Evolutionary conservation across 495 filamentous ascomycete genomes (phyloP).

Genomic region (Lophium mytilinum): DNA sequence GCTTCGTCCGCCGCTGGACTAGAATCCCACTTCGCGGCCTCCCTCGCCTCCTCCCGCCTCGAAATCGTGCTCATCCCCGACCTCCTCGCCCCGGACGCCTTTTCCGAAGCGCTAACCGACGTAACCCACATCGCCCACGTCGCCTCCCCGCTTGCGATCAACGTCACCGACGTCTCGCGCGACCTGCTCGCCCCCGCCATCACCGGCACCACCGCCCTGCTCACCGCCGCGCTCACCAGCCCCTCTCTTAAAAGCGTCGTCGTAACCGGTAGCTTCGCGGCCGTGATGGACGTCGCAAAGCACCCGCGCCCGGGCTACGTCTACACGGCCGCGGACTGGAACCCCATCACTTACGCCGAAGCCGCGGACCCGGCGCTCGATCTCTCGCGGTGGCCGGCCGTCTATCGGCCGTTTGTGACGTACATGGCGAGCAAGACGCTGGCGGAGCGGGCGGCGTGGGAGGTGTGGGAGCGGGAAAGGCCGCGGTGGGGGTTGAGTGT

Average conservation of each 20-base stretch:
- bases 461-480: neutral
- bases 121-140: neutral
- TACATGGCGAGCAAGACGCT: neutral
- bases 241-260: neutral
- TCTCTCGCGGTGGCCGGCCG: neutral
- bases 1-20: neutral
- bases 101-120: neutral
- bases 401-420: neutral
- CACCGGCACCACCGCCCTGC: neutral
- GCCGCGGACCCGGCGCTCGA: neutral
- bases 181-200: neutral
- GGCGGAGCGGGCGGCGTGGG: neutral
- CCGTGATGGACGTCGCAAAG: neutral
- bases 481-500: neutral
- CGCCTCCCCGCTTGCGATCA: neutral
- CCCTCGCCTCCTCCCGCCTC: neutral
- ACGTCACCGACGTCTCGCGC: neutral
- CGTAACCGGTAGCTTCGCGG: neutral
- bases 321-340: neutral
- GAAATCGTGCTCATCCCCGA: neutral
- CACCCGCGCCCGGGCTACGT: neutral
- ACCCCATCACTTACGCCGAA: neutral
- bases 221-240: neutral
- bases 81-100: neutral
- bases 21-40: neutral